Conservation (phyloP, 345 rosid genomes). For the Pugionium cornutum region DNA sequence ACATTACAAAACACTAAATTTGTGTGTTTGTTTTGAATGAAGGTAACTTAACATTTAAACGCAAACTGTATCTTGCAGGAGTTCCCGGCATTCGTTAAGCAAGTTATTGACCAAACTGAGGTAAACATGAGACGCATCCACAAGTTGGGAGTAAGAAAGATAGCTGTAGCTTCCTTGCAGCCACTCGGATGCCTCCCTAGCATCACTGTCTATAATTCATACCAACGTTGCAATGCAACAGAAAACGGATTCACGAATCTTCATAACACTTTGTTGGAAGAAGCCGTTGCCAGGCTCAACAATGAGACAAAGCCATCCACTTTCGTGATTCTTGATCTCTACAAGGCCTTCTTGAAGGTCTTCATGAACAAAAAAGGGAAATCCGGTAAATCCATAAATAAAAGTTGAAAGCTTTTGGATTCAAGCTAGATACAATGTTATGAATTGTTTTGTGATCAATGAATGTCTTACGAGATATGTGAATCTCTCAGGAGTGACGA, state of each 20-base stretch:
- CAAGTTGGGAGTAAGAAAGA: slow-evolving; percentile 58
- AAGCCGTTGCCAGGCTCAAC: slow-evolving; percentile 54
- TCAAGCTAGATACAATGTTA: neutral
- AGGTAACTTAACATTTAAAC: neutral
- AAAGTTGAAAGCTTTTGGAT: neutral
- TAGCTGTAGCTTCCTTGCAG: slow-evolving; percentile 48
- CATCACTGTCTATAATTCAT: slow-evolving; percentile 39
- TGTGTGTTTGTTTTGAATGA: neutral
- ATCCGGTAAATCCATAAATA: slow-evolving; percentile 20
- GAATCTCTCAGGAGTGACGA: slow-evolving; percentile 37
- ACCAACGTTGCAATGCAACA: slow-evolving; percentile 49
- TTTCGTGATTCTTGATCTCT: slow-evolving; percentile 57
- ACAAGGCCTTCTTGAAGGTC: slow-evolving; percentile 53
- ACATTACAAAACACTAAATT: no score
- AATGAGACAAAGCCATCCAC: slow-evolving; percentile 37
- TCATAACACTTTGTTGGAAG: slow-evolving; percentile 56
- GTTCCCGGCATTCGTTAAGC: slow-evolving; percentile 37
- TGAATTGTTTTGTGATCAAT: neutral
- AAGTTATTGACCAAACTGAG: slow-evolving; percentile 57
- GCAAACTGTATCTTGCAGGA: slow-evolving; percentile 50
- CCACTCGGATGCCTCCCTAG: slow-evolving; percentile 85
- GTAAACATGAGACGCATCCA: slow-evolving; percentile 53
- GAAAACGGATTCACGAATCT: slow-evolving; percentile 39
- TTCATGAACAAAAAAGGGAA: slow-evolving; percentile 41
- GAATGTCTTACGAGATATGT: neutral